Evolutionary conservation across 1,139 yeast species (phyloP).

Genomic region (Sugiyamaella xylanicola): DNA sequence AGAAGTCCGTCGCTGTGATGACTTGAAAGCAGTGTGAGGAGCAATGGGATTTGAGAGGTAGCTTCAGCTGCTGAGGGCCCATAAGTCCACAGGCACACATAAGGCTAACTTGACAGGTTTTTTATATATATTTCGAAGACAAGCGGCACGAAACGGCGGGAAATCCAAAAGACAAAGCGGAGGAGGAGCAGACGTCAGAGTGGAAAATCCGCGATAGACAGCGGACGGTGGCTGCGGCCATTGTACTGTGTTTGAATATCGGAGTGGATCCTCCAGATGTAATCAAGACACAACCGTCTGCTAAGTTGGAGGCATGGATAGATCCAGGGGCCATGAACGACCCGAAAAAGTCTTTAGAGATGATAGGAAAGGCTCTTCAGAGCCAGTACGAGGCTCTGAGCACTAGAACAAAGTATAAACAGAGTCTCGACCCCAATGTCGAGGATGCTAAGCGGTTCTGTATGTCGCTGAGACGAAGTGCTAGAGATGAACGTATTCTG

Average conservation of each 20-base stretch:
- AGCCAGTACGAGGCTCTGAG: constrained; percentile 87
- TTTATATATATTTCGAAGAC: constrained; percentile 80
- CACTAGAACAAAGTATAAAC: constrained; percentile 85
- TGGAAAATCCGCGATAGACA: constrained; percentile 95
- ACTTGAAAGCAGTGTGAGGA: not conserved
- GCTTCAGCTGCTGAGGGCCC: constrained; percentile 7
- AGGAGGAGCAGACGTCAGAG: constrained; percentile 60
- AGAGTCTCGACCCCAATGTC: constrained; percentile 89
- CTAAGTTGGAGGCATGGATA: constrained; percentile 90
- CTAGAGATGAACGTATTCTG: constrained; percentile 80
- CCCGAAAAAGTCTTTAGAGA: constrained; percentile 88
- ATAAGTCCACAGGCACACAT: not conserved
- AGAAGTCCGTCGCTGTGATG: too few species aligned
- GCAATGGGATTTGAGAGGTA: not conserved
- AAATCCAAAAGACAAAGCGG: constrained; percentile 62
- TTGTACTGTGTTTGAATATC: constrained; percentile 82
- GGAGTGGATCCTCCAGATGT: constrained; percentile 99
- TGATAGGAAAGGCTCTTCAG: constrained; percentile 85
- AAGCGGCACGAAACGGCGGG: constrained; percentile 92
- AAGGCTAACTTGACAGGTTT: constrained; percentile 46
- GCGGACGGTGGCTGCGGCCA: constrained; percentile 92
- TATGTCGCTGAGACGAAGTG: constrained; percentile 81
- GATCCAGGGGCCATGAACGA: constrained; percentile 86
- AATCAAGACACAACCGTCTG: constrained; percentile 91
- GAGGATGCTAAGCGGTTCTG: constrained; percentile 95